Percentiles rank a stretch among this genome's conserved stretches.
Evolutionary conservation across 2,329 filamentous ascomycete species (phyloP).

Genomic region (Dactylellina haptotyla): DNA sequence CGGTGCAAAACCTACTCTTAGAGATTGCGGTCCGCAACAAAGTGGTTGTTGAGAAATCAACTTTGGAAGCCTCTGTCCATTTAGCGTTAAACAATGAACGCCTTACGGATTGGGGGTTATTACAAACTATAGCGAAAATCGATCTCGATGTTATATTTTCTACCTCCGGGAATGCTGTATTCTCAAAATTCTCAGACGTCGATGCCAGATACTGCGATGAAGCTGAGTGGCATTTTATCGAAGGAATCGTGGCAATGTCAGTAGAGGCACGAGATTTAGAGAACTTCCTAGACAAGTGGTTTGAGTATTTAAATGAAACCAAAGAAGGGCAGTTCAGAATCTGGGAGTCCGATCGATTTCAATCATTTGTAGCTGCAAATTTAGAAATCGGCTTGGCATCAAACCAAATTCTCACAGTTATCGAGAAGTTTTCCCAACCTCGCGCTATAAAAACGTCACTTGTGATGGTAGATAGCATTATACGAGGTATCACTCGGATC

Average conservation of each 20-base stretch:
- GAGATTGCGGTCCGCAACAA: slow-evolving; percentile 43
- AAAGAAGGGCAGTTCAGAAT: not conserved
- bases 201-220: slow-evolving; percentile 13
- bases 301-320: slow-evolving; percentile 1
- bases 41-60: slow-evolving; percentile 14
- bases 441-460: slow-evolving; percentile 2
- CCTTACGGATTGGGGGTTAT: slow-evolving; percentile 23
- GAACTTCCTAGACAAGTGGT: slow-evolving; percentile 30
- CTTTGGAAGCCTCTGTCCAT: slow-evolving; percentile 20
- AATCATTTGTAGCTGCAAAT: slow-evolving; percentile 32
- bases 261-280: slow-evolving; percentile 43
- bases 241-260: slow-evolving; percentile 21
- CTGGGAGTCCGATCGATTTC: slow-evolving; percentile 40
- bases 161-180: slow-evolving; percentile 12
- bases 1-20: slow-evolving; percentile 26
- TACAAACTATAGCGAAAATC: slow-evolving; percentile 33
- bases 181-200: slow-evolving; percentile 22
- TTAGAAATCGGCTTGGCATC: slow-evolving; percentile 32
- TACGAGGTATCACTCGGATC: slow-evolving; percentile 31
- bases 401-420: slow-evolving; percentile 21
- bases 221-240: slow-evolving; percentile 32
- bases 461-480: slow-evolving; percentile 37
- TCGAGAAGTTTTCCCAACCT: slow-evolving; percentile 13
- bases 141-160: slow-evolving; percentile 42
- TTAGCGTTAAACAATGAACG: slow-evolving; percentile 14